A percentile compares a stretch with the other conserved stretches of the same genome.
These are phyloP conservation scores for Tuber borchii DNA, from an alignment of 495 filamentous ascomycete genomes.

Conservation along the genomic window DNA sequence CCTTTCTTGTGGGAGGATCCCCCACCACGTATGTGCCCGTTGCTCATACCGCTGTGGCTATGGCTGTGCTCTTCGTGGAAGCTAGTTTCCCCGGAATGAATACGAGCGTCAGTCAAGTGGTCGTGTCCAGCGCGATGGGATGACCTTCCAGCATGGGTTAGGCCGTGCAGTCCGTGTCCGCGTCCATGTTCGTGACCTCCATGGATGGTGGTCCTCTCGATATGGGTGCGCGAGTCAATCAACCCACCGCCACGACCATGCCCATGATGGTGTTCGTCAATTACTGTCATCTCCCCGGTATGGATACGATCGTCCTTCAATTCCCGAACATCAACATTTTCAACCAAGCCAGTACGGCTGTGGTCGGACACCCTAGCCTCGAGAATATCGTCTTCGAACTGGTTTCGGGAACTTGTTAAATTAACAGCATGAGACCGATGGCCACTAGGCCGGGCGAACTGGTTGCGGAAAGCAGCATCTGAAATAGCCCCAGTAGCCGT, in stretches of 20 bases:
- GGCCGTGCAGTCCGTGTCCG: constrained; percentile 9
- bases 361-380: background rate
- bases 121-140: constrained; percentile 18
- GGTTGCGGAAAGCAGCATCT: constrained; percentile 10
- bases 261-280: constrained; percentile 21
- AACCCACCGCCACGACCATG: constrained; percentile 11
- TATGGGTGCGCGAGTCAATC: constrained; percentile 7
- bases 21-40: constrained; percentile 10
- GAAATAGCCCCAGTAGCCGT: constrained; percentile 12
- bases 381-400: background rate
- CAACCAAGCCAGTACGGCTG: constrained; percentile 3
- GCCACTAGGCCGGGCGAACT: constrained; percentile 4
- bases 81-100: constrained; percentile 19
- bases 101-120: constrained; percentile 20
- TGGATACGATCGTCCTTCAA: constrained; percentile 26
- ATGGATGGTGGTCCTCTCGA: constrained; percentile 28
- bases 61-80: constrained; percentile 21
- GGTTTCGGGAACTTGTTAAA: constrained; percentile 12
- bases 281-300: constrained; percentile 34
- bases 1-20: constrained; percentile 9
- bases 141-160: constrained; percentile 5
- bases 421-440: constrained; percentile 9
- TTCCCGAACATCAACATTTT: constrained; percentile 5
- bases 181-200: constrained; percentile 20
- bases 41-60: constrained; percentile 17